Base-by-base conservation (phyloP, 1,139 yeast genomes). In the Saccharomyces hybrid region DNA sequence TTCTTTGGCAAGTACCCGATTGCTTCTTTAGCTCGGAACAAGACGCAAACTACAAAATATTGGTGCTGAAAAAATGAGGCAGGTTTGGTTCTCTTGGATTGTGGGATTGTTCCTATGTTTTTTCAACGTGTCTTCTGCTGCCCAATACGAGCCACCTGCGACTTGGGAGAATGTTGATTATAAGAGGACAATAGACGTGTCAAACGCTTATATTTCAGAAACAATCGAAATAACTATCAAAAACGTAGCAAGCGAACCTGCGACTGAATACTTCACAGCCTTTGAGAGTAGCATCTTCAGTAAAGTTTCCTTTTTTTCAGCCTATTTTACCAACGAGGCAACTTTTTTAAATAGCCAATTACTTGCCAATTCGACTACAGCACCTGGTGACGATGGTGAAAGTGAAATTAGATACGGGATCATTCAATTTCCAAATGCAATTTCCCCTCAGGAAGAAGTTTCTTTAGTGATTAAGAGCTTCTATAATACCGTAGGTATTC, bases 191-290 rank as follows among this genome's bases (percentile, higher is more conserved):
- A 65, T 89, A 48, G 97, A 90, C 65, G 76, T 90, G 54, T 68
- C 80, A 34, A 81, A 81, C 61, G 74, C 91, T 5, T 91, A 85
- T 67, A 78, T 83, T 53, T 82, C 81, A 61, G 96, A 88, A 67
- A 74, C 81, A n/a, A 73, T 79, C 53, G 70, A 78, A 38, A 65
- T 90, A 52, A 78, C 75, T 51, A 76, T 83, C 54, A 80, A 74
- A 63, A 93, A 91, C 73, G 71, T 78, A 48, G 89, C 79, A 47
- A 57, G 71, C 5, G 71, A 72, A 52, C 86, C 95, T 5, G 76
- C 75, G 57, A 65, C 70, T 44, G 80, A 75, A 55, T 90, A 89
- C 71, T 48, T 47, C 30, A 30, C 20, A 48, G 78, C 82, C 42
- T 68, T 74, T 51, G 84, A 77, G 63, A 75, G 68, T 48, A 76